Percentiles rank a stretch among this genome's conserved stretches.
These are phyloP conservation scores for Perkinsela sp. DNA, from an alignment of 208 protist species.

Conservation along the genomic window DNA sequence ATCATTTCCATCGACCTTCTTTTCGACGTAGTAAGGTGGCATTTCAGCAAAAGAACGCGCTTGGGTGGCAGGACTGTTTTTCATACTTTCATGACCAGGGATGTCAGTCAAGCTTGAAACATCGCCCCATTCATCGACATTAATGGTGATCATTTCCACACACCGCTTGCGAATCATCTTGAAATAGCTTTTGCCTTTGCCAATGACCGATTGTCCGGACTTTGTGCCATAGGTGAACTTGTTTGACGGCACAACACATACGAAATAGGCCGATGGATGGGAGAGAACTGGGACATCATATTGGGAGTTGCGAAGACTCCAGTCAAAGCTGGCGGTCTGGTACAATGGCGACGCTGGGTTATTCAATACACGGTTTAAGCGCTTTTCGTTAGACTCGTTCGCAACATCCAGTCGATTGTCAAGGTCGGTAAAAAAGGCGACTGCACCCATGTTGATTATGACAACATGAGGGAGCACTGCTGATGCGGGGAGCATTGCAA, in stretches of 20 bases:
- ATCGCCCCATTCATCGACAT: not conserved
- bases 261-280: not conserved
- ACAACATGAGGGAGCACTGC: not conserved
- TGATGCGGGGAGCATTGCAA: not conserved
- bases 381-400: not conserved
- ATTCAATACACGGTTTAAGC: not conserved
- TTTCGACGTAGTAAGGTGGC: not conserved
- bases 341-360: not conserved
- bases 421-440: not conserved
- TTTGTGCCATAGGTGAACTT: not conserved
- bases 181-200: not conserved
- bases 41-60: not conserved
- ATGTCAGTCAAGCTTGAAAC: not conserved
- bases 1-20: not conserved
- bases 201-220: not conserved
- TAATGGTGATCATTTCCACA: not conserved
- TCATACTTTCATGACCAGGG: not conserved
- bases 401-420: not conserved
- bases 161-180: not conserved
- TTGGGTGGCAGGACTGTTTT: not conserved
- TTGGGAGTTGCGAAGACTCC: not conserved
- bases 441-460: not conserved
- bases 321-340: not conserved
- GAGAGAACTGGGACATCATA: not conserved
- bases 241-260: not conserved